Percentiles rank a stretch among this genome's conserved stretches.
phyloP scores from a whole-genome alignment of 2,329 filamentous ascomycete genomes.

The Monilinia fructigena region DNA sequence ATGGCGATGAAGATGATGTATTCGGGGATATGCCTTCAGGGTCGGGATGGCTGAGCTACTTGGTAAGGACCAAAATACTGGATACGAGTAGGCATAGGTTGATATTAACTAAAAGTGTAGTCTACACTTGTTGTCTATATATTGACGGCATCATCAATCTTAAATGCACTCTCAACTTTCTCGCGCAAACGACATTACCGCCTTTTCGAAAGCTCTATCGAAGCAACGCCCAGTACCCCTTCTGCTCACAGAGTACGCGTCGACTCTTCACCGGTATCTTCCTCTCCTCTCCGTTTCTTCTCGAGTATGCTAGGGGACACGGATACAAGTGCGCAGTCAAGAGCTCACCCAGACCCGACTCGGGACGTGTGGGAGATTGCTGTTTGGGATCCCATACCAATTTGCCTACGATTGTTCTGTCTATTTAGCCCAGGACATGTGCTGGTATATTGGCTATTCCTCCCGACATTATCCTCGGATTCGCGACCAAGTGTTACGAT shows the following conservation, averaged over 20 bases:
- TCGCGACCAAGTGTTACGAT: conserved; percentile 82
- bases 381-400: conserved; percentile 88
- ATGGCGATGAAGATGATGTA: conserved; percentile 69
- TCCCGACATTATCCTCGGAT: conserved; percentile 75
- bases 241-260: conserved; percentile 87
- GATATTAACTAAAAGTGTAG: conserved; percentile 45
- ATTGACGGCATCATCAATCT: conserved; percentile 62
- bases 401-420: conserved; percentile 79
- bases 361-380: conserved; percentile 93
- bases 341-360: conserved; percentile 77
- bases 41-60: conserved; percentile 63
- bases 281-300: conserved; percentile 76
- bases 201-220: conserved; percentile 83
- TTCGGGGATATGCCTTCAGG: conserved; percentile 68
- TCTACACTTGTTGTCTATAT: conserved; percentile 68
- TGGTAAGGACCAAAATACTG: conserved; percentile 47
- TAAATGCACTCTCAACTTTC: conserved; percentile 82
- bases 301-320: conserved; percentile 64
- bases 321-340: conserved; percentile 71
- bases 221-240: conserved; percentile 71
- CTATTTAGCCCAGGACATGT: conserved; percentile 92
- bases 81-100: not conserved
- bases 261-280: conserved; percentile 74
- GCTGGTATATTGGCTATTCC: conserved; percentile 83
- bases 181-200: conserved; percentile 81